These are phyloP conservation scores for Oxyria digyna DNA, from an alignment of 148 eudicot species.

Conservation along the genomic window DNA sequence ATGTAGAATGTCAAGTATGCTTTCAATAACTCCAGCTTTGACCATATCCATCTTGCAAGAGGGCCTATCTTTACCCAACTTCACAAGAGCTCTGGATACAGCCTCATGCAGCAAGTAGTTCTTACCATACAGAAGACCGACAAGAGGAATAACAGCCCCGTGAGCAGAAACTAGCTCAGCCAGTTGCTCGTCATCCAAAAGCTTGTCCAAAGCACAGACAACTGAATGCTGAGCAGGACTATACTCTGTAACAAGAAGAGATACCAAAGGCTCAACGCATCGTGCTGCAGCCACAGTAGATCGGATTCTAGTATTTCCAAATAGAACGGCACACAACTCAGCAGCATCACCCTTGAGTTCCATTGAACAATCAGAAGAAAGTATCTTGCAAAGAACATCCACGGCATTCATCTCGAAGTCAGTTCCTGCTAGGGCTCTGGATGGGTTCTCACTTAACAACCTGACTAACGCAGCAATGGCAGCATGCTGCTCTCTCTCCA, in stretches of 20 bases:
- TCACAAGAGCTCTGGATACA: slow-evolving; percentile 89
- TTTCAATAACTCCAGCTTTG: slow-evolving; percentile 82
- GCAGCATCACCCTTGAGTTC: slow-evolving; percentile 95
- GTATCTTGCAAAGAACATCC: slow-evolving; percentile 87
- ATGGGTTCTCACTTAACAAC: slow-evolving; percentile 77
- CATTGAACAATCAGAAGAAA: slow-evolving; percentile 70
- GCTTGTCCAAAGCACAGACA: slow-evolving; percentile 82
- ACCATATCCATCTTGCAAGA: slow-evolving; percentile 97
- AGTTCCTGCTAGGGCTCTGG: slow-evolving; percentile 77
- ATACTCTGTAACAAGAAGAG: slow-evolving; percentile 73
- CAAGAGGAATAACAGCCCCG: slow-evolving; percentile 94
- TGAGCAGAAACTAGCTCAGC: slow-evolving; percentile 86
- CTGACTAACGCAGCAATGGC: slow-evolving; percentile 89
- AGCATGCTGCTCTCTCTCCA: slow-evolving; percentile 96
- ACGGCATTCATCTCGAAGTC: slow-evolving; percentile 92
- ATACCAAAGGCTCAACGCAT: slow-evolving; percentile 87
- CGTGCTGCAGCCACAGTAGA: slow-evolving; percentile 84
- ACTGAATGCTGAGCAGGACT: slow-evolving; percentile 82
- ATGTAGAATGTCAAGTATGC: slow-evolving; percentile 71
- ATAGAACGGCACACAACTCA: slow-evolving; percentile 79
- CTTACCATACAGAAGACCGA: slow-evolving; percentile 64
- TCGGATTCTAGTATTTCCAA: slow-evolving; percentile 78
- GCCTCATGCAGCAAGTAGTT: slow-evolving; percentile 87
- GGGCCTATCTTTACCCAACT: slow-evolving; percentile 95
- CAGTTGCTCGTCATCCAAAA: slow-evolving; percentile 80